phyloP scores from a whole-genome alignment of 192 early-diverging fungal species.

The Backusella mclennaniae region DNA sequence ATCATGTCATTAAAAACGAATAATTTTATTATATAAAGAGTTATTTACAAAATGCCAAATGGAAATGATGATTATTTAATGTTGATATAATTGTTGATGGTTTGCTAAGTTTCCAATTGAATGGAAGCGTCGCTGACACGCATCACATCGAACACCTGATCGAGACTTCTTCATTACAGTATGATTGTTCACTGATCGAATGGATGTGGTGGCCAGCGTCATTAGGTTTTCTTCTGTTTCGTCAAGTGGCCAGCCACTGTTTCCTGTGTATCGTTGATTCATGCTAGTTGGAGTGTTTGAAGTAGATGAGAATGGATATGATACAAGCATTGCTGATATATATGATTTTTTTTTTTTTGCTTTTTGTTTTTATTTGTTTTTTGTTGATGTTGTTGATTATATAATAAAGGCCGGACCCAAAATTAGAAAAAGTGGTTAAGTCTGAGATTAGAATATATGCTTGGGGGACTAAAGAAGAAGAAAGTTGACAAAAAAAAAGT shows the following conservation, averaged over 20 bases:
- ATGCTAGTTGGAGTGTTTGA: not conserved
- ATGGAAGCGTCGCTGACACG: constrained; percentile 17
- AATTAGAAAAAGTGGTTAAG: not conserved
- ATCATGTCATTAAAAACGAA: constrained; percentile 45
- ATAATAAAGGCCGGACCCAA: not conserved
- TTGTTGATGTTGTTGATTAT: not conserved
- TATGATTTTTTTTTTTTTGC: too few species aligned
- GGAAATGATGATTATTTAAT: not conserved
- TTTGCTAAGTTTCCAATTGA: constrained; percentile 15
- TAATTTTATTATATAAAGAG: not conserved
- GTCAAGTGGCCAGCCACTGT: constrained; percentile 15
- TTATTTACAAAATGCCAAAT: not conserved
- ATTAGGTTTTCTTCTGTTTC: constrained; percentile 17
- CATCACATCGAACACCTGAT: constrained; percentile 14
- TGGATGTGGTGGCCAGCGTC: constrained; percentile 10
- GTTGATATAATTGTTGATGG: constrained; percentile 23
- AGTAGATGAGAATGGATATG: constrained; percentile 1
- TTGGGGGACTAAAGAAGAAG: not conserved
- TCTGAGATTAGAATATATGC: not conserved
- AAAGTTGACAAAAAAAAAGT: not conserved
- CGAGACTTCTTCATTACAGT: not conserved
- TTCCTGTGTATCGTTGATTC: not conserved
- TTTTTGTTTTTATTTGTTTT: not conserved
- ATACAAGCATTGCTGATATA: not conserved
- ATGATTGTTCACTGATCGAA: not conserved